phyloP scores from a whole-genome alignment of 768 basidiomycete genomes.

The Amanita pseudoporphyria region DNA sequence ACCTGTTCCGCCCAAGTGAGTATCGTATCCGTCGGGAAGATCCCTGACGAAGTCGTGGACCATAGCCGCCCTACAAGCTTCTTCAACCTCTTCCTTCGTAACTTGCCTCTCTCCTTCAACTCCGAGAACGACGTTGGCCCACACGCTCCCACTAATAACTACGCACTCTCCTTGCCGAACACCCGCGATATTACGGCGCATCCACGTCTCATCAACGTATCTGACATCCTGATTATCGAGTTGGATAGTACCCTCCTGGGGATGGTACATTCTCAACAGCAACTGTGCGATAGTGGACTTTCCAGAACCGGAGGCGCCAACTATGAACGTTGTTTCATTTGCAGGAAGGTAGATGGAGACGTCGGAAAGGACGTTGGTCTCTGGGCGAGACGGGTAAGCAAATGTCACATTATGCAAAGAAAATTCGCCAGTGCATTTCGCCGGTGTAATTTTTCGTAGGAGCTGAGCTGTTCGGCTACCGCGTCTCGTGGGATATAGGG shows the following conservation, averaged over 20 bases:
- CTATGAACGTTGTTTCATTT: slow-evolving; percentile 82
- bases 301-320: slow-evolving; percentile 86
- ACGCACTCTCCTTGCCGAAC: slow-evolving; percentile 73
- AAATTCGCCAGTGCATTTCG: slow-evolving; percentile 63
- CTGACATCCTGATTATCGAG: slow-evolving; percentile 78
- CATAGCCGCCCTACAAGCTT: slow-evolving; percentile 76
- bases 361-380: slow-evolving; percentile 54
- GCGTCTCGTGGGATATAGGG: slow-evolving; percentile 33
- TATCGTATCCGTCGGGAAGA: slow-evolving; percentile 86
- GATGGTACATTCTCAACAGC: slow-evolving; percentile 70
- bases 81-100: slow-evolving; percentile 59
- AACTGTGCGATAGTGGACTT: slow-evolving; percentile 87
- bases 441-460: slow-evolving; percentile 60
- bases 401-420: slow-evolving; percentile 68
- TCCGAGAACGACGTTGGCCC: slow-evolving; percentile 83
- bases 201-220: slow-evolving; percentile 64
- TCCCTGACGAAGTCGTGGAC: slow-evolving; percentile 81
- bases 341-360: slow-evolving; percentile 62
- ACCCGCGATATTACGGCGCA: slow-evolving; percentile 59
- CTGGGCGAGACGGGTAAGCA: slow-evolving; percentile 72
- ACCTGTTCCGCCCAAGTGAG: slow-evolving; percentile 64
- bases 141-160: slow-evolving; percentile 69
- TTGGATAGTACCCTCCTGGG: slow-evolving; percentile 53
- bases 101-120: slow-evolving; percentile 44
- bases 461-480: background rate